phyloP scores from a whole-genome alignment of 306 rosid species.

The Parietaria judaica region DNA sequence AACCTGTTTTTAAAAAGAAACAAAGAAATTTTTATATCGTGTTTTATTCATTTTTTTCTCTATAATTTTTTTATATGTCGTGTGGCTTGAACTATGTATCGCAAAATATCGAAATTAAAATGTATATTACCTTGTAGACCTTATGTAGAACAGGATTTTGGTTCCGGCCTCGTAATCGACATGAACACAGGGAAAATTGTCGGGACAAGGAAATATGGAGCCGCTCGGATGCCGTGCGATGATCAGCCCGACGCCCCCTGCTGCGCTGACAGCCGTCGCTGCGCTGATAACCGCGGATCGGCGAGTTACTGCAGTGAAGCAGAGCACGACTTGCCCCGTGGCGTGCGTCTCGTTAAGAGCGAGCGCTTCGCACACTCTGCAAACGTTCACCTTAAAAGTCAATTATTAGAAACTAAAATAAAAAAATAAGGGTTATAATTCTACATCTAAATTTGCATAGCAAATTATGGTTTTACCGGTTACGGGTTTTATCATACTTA shows the following conservation, averaged over 20 bases:
- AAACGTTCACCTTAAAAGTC: background rate
- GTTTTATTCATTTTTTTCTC: background rate
- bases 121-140: slow-evolving; percentile 8
- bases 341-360: slow-evolving; percentile 16
- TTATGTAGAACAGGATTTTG: slow-evolving; percentile 13
- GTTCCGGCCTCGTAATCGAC: slow-evolving; percentile 25
- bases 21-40: background rate
- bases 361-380: slow-evolving; percentile 23
- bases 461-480: too few species aligned
- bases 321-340: slow-evolving; percentile 30
- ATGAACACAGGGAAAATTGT: slow-evolving; percentile 18
- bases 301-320: slow-evolving; percentile 14
- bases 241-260: slow-evolving; percentile 29
- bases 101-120: background rate
- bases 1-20: background rate
- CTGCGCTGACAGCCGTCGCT: slow-evolving; percentile 7
- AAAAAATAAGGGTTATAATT: too few species aligned
- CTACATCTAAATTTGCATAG: too few species aligned
- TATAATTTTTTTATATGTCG: too few species aligned
- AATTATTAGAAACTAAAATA: too few species aligned
- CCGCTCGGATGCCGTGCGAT: slow-evolving; percentile 20
- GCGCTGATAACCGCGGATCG: slow-evolving; percentile 1
- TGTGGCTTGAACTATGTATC: background rate
- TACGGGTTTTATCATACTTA: too few species aligned
- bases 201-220: slow-evolving; percentile 10